Evolutionary conservation across 495 filamentous ascomycete species (phyloP), one percentile per base, ranked within the genome.

Genomic region (Daldinia childiae): DNA sequence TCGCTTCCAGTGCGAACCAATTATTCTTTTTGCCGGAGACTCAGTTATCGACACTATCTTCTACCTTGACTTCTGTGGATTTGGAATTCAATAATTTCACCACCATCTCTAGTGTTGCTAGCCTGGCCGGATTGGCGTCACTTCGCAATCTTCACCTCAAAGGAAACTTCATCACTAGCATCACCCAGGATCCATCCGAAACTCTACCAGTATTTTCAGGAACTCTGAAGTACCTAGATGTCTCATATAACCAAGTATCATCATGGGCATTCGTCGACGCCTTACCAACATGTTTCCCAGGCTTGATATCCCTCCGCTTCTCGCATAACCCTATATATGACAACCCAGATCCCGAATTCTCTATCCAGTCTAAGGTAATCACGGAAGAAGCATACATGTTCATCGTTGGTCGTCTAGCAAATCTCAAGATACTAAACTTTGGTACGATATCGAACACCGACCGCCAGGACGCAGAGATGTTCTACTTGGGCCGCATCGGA

Each of bases 361-460:
- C 79, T 69, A 56, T 79, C 61, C 79, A 82, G 11, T 65, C 79
- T 8, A 76, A 74, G 11, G 75, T 76, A 17, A 50, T 64, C 41
- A 84, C 86, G 0, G 92, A 95, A 38, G 90, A 94, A 61, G 89
- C 90, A 0, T 94, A 91, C 80, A 97, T 97, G 91, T 85, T 97
- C 34, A 93, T 91, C 2, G 77, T 97, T 6, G 91, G 91, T n/a
- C 91, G 94, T 17, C 80, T 98, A 1, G 81, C 88, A 3, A 78
- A 79, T 6, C 86, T 96, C 12, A 85, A 86, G 32, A 82, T 80
- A 0, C 86, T 99, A 14, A 98, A 99, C 79, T 96, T 91, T 78
- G 90, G 89, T 73, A 83, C 81, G 4, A 91, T 99, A 69, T 87
- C 89, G 0, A 64, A 78, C 0, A 85, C 89, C 45, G 94, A 98